A percentile compares a stretch with the other conserved stretches of the same genome.
phyloP scores from a whole-genome alignment of 805 yeast species.

The Barnettozyma salicaria region DNA sequence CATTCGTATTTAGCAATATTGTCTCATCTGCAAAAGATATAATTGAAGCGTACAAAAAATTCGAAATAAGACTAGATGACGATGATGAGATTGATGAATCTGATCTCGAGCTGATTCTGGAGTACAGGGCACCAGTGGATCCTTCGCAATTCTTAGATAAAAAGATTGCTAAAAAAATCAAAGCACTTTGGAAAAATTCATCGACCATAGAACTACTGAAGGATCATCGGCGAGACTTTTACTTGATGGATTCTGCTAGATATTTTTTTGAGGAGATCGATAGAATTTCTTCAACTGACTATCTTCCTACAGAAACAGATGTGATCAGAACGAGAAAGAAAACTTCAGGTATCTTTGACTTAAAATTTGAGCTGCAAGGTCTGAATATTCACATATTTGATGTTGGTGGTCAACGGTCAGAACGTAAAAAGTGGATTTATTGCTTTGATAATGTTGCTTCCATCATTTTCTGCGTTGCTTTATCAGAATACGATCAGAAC shows the following conservation, averaged over 20 bases:
- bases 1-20: constrained; percentile 72
- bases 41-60: constrained; percentile 57
- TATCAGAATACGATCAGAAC: constrained; percentile 87
- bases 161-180: constrained; percentile 42
- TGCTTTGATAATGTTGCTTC: constrained; percentile 90
- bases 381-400: constrained; percentile 63
- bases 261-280: constrained; percentile 66
- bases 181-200: constrained; percentile 48
- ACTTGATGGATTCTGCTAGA: constrained; percentile 78
- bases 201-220: constrained; percentile 52
- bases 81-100: constrained; percentile 28
- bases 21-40: constrained; percentile 71
- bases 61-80: constrained; percentile 30
- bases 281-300: constrained; percentile 53
- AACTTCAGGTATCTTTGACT: constrained; percentile 88
- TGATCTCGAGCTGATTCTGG: constrained; percentile 22
- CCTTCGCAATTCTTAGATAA: constrained; percentile 48
- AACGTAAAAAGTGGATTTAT: constrained; percentile 95
- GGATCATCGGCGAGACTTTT: constrained; percentile 61
- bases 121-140: constrained; percentile 38
- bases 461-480: constrained; percentile 84
- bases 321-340: constrained; percentile 83
- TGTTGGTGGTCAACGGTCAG: constrained; percentile 95
- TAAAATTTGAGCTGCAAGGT: constrained; percentile 68
- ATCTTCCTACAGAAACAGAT: constrained; percentile 71